Evolutionary conservation across 2,329 filamentous ascomycete species (phyloP).

Genomic region (Penicillium digitatum): DNA sequence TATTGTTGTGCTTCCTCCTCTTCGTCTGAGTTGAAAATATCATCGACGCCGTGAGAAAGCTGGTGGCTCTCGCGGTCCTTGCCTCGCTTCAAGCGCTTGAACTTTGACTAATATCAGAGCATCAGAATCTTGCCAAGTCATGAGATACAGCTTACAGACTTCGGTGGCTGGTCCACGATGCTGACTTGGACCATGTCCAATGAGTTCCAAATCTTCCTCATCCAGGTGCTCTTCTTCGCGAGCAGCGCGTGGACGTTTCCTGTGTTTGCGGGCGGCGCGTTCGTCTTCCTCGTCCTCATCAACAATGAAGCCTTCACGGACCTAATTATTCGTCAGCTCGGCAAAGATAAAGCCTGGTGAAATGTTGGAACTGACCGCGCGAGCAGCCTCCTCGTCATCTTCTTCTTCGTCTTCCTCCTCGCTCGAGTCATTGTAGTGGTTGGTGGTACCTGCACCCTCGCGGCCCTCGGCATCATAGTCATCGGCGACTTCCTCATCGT

Average conservation of each 20-base stretch:
- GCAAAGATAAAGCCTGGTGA: slow-evolving; percentile 5
- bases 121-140: slow-evolving; percentile 8
- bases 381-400: slow-evolving; percentile 80
- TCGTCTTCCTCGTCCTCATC: slow-evolving; percentile 81
- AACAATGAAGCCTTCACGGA: slow-evolving; percentile 92
- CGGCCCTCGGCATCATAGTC: slow-evolving; percentile 60
- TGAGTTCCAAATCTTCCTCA: slow-evolving; percentile 92
- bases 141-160: slow-evolving; percentile 50
- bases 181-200: slow-evolving; percentile 72
- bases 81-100: slow-evolving; percentile 93
- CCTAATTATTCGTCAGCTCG: slow-evolving; percentile 48
- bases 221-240: slow-evolving; percentile 81
- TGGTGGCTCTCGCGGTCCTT: slow-evolving; percentile 58
- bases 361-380: slow-evolving; percentile 54
- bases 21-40: slow-evolving; percentile 95
- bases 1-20: slow-evolving; percentile 62
- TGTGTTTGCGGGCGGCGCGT: slow-evolving; percentile 59
- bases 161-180: slow-evolving; percentile 64
- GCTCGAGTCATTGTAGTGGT: slow-evolving; percentile 72
- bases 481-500: slow-evolving; percentile 78
- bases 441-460: slow-evolving; percentile 38
- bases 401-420: slow-evolving; percentile 92
- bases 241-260: slow-evolving; percentile 67
- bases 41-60: slow-evolving; percentile 70
- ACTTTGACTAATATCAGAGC: slow-evolving; percentile 65